Conservation (phyloP, 2,329 filamentous ascomycete species). For the Passalora sequoiae region DNA sequence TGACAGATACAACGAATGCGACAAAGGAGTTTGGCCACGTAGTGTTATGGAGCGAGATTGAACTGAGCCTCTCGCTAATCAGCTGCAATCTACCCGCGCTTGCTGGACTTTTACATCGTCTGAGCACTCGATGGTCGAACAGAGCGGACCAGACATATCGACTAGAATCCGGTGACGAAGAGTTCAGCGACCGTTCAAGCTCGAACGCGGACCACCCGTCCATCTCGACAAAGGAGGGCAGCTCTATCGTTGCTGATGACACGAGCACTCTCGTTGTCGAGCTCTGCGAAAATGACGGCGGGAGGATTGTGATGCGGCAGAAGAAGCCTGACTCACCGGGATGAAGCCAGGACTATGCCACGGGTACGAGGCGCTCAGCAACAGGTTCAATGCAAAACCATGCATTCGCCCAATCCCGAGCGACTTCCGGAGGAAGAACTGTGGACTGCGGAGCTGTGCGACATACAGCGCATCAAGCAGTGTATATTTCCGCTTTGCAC, state of each 20-base stretch:
- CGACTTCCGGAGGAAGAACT: too few species aligned
- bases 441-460: too few species aligned
- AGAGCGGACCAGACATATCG: background rate
- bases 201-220: background rate
- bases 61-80: slow-evolving; percentile 11
- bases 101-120: slow-evolving; percentile 11
- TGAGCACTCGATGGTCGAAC: background rate
- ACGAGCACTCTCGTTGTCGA: background rate
- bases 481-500: too few species aligned
- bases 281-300: background rate
- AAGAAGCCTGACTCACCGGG: background rate
- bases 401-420: too few species aligned
- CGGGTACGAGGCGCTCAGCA: too few species aligned
- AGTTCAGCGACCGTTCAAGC: background rate
- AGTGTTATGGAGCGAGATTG: slow-evolving; percentile 9
- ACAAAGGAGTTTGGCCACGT: slow-evolving; percentile 16
- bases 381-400: too few species aligned
- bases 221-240: background rate
- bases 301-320: background rate
- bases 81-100: slow-evolving; percentile 14
- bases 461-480: too few species aligned
- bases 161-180: background rate
- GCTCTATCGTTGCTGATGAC: background rate
- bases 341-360: background rate
- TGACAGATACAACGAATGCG: slow-evolving; percentile 11